Conservation (phyloP, 1,284 basidiomycete species). For the Xerocomus subilludens region DNA sequence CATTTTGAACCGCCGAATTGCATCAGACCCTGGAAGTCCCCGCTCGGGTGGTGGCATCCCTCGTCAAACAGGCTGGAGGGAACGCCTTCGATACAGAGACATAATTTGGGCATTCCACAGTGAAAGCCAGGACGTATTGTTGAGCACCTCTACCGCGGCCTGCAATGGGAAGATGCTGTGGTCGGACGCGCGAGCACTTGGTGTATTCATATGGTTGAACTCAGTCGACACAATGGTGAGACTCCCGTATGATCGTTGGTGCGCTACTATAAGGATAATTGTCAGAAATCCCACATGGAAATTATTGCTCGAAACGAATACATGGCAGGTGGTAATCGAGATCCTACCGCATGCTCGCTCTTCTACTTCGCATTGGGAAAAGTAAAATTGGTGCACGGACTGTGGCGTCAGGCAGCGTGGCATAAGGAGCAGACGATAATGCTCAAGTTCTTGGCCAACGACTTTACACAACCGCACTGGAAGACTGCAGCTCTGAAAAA, state of each 20-base stretch:
- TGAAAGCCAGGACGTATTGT: conserved; percentile 86
- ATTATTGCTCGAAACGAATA: conserved; percentile 93
- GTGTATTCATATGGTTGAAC: conserved; percentile 89
- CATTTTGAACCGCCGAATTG: conserved; percentile 74
- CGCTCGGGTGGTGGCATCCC: conserved; percentile 55
- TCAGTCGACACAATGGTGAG: conserved; percentile 81
- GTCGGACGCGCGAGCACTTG: conserved; percentile 86
- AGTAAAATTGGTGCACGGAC: conserved; percentile 88
- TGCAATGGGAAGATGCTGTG: conserved; percentile 88
- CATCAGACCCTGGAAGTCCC: conserved; percentile 60
- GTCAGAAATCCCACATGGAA: conserved; percentile 86
- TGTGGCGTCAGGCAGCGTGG: conserved; percentile 96
- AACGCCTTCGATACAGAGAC: conserved; percentile 87
- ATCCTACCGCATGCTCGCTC: conserved; percentile 90
- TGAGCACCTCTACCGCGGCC: conserved; percentile 75
- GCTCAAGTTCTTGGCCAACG: conserved; percentile 93
- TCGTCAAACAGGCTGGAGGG: conserved; percentile 65
- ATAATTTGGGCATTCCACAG: conserved; percentile 97
- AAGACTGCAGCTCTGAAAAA: conserved; percentile 96
- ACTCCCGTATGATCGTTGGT: conserved; percentile 32
- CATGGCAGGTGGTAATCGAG: conserved; percentile 83
- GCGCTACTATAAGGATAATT: conserved; percentile 17
- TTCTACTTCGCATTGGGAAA: conserved; percentile 97
- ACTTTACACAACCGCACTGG: conserved; percentile 90
- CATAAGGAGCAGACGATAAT: conserved; percentile 91